Base-by-base conservation (phyloP, 208 protist genomes). In the Leptomonas pyrrhocoris region DNA sequence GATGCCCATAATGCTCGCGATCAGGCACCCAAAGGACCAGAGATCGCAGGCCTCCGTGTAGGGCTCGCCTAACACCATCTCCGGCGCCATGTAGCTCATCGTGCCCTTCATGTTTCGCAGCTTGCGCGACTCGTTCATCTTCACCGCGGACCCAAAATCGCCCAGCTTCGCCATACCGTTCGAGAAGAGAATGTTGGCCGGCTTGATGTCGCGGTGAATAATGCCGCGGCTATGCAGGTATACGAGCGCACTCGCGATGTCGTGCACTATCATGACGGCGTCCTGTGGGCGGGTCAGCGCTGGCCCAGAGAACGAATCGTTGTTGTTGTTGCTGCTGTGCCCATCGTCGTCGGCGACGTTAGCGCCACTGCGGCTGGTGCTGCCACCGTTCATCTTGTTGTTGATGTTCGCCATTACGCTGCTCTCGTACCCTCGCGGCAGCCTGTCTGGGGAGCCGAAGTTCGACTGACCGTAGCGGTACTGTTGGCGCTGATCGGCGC, bases 121-220 rank as follows among this genome's bases (percentile, higher is more conserved):
- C 34, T 80, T 56, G 21, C 68, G 73, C 16, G 69, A 73, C 56
- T 81, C 81, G 23, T 50, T 68, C 67, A 87, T 79, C 46, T 77
- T 74, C 30, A 82, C 84, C 0, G 90, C 90, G 1, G 73, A 80
- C 19, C 90, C 90, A 68, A 95, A 94, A 74, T 95, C 90, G 21
- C 59, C 88, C 46, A 95, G 68, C 73, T 95, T 95, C 19, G 86
- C 90, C 38, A 91, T 82, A 36, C 86, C 84, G 51, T 79, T 77
- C 2, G 71, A 46, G 66, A 95, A 93, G 42, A 95, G 74, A 31
- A 95, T 86, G 67, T 95, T 95, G 36, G 80, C 76, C 1, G 90
- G 87, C 60, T 95, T 95, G 62, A 95, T 86, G 59, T 95, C 90
- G 15, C 90, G 90, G 62, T 95, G 90, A 23, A 94, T 79, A 74